Evolutionary conservation across 73 alveolate species (phyloP).

Genomic region (Tetrahymena borealis): DNA sequence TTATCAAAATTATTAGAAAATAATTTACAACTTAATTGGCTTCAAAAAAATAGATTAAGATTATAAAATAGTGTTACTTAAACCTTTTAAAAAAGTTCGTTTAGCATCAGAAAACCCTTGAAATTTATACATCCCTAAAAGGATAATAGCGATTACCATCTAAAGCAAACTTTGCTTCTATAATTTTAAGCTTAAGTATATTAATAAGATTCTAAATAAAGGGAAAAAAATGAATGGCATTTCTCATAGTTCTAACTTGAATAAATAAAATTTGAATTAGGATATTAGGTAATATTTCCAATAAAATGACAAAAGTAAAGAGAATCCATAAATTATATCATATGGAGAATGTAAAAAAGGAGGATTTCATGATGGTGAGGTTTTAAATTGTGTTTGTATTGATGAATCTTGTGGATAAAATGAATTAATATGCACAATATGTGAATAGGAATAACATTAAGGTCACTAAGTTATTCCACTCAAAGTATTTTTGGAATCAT

Average conservation of each 20-base stretch:
- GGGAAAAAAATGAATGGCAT: no score
- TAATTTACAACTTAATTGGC: no score
- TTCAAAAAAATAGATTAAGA: not conserved
- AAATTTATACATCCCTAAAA: no score
- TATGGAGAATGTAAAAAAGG: not conserved
- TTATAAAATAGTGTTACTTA: no score
- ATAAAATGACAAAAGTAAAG: not conserved
- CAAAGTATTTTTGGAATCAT: not conserved
- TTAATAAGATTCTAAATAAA: no score
- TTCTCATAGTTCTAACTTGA: no score
- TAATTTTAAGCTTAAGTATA: no score
- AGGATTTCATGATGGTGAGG: not conserved
- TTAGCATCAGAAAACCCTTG: no score
- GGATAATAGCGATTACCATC: no score
- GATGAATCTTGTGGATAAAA: not conserved
- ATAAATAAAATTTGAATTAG: not conserved
- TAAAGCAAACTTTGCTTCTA: no score
- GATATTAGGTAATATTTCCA: not conserved
- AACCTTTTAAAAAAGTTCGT: not conserved
- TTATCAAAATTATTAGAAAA: not conserved
- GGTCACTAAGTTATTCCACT: not conserved
- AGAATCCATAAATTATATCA: not conserved
- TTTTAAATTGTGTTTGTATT: not conserved
- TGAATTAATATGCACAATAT: not conserved
- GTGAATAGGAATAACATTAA: not conserved